These are phyloP conservation scores for Hypseocharis bilobata DNA, from an alignment of 441 rosid species.

Conservation along the genomic window DNA sequence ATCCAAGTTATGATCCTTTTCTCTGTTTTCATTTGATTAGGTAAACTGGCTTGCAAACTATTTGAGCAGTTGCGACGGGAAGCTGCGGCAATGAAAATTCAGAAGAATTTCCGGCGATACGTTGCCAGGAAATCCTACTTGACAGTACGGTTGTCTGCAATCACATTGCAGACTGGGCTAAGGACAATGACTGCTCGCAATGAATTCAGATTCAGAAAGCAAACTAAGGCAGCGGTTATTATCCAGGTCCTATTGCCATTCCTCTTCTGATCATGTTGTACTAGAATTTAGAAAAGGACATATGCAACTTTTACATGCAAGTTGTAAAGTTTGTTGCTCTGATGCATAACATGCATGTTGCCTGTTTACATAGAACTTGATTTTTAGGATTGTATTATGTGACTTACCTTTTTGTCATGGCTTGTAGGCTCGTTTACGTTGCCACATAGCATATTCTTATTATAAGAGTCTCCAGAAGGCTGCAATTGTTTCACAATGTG, in stretches of 20 bases:
- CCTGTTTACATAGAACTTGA: not conserved
- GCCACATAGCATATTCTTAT: conserved; percentile 54
- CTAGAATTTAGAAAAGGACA: conserved; percentile 12
- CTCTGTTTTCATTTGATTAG: conserved; percentile 33
- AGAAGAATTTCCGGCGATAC: conserved; percentile 67
- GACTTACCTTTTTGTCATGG: conserved; percentile 17
- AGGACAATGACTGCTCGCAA: conserved; percentile 93
- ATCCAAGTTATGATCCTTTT: conserved; percentile 18
- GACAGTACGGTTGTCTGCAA: conserved; percentile 46
- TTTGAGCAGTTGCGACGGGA: conserved; percentile 70
- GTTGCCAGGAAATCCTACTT: conserved; percentile 61
- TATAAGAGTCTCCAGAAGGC: conserved; percentile 80
- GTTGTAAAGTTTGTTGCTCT: conserved; percentile 13
- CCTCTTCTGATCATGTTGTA: conserved; percentile 20
- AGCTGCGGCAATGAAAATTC: conserved; percentile 85
- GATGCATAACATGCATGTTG: conserved; percentile 8
- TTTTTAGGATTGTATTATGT: not conserved
- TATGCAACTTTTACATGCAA: conserved; percentile 9
- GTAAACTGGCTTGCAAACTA: conserved; percentile 73
- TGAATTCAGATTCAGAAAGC: conserved; percentile 89
- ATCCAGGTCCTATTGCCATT: conserved; percentile 58
- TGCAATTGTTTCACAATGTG: conserved; percentile 74
- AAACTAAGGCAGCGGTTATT: conserved; percentile 81
- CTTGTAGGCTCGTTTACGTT: conserved; percentile 70
- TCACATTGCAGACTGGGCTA: conserved; percentile 76